Evolutionary conservation across 2,329 filamentous ascomycete genomes (phyloP), one percentile per base, ranked within the genome.

Genomic region (Fusarium sp.): DNA sequence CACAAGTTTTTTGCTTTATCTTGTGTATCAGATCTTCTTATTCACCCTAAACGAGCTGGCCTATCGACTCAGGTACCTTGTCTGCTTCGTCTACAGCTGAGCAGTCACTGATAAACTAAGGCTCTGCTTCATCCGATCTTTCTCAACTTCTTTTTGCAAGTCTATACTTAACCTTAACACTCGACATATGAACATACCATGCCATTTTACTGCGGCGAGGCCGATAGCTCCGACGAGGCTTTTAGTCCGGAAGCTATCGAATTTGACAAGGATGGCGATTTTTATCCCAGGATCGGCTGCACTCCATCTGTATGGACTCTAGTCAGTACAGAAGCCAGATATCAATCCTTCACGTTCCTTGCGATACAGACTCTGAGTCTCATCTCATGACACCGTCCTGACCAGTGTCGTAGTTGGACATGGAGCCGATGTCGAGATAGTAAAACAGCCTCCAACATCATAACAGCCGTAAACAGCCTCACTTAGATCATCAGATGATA

Each of bases 271-370:
- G 18, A 62, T 27, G 58, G 64, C 6, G 70, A 64, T n/a, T 20
- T 64, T 1, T 38, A 11, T 5, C 22, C 62, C 16, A 47, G 6
- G 1, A 45, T 64, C 16, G 40, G 52, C 5, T 24, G n/a, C 5
- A 9, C 13, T 2, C 14, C 20, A 1, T 38, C 20, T 14, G 29
- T 38, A n/a, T 10, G n/a, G 18, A 70, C 74, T 54, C 37, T 24
- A 2, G 42, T 69, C 5, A 63, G 64, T n/a, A 70, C 68, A 20
- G 31, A 29, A 10, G 29, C 18, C 5, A 47, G 72, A 4, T 54
- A 45, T 11, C 52, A 42, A 5, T 14, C 16, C 4, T 73, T 42
- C 2, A 5, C 31, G 5, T 20, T 66, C 7, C 66, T 76, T 47
- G 7, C 0, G 3, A 8, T 2, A 8, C 14, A 2, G 0, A 24